Conservation (phyloP, 2,329 filamentous ascomycete species). For the Aureobasidium subglaciale region DNA sequence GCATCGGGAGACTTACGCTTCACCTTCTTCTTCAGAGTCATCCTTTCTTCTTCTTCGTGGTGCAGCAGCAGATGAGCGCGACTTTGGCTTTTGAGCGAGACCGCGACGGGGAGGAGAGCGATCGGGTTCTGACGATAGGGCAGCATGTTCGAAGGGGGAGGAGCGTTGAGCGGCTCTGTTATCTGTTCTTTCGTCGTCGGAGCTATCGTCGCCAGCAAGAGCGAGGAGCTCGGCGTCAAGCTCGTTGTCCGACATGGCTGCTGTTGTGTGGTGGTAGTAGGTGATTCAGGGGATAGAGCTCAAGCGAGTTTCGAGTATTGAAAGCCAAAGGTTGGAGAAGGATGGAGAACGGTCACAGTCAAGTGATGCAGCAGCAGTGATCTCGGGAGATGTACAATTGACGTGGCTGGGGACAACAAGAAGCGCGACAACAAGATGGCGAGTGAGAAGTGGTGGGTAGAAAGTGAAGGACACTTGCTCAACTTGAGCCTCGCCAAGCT, state of each 20-base stretch:
- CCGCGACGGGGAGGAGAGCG: conserved; percentile 30
- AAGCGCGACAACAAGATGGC: conserved; percentile 7
- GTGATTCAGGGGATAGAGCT: not conserved
- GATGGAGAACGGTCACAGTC: not conserved
- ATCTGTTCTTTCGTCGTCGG: conserved; percentile 37
- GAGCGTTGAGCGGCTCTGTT: conserved; percentile 27
- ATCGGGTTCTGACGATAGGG: conserved; percentile 18
- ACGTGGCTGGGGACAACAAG: conserved; percentile 11
- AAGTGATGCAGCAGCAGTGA: not conserved
- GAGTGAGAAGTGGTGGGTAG: not conserved
- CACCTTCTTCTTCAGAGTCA: conserved; percentile 68
- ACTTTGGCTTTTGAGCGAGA: conserved; percentile 43
- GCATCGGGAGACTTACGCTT: conserved; percentile 61
- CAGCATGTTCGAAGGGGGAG: conserved; percentile 8
- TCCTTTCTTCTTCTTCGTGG: conserved; percentile 37
- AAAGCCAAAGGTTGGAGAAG: not conserved
- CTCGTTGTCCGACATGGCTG: conserved; percentile 63
- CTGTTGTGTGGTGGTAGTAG: not conserved
- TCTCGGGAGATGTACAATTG: not conserved
- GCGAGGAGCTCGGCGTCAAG: conserved; percentile 91
- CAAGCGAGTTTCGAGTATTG: not conserved
- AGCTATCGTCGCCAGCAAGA: conserved; percentile 64
- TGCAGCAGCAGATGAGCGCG: conserved; percentile 31
- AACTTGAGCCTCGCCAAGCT: not conserved
- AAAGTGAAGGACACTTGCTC: not conserved